phyloP scores from a whole-genome alignment of 345 rosid genomes.

The Bruguiera sexangula region DNA sequence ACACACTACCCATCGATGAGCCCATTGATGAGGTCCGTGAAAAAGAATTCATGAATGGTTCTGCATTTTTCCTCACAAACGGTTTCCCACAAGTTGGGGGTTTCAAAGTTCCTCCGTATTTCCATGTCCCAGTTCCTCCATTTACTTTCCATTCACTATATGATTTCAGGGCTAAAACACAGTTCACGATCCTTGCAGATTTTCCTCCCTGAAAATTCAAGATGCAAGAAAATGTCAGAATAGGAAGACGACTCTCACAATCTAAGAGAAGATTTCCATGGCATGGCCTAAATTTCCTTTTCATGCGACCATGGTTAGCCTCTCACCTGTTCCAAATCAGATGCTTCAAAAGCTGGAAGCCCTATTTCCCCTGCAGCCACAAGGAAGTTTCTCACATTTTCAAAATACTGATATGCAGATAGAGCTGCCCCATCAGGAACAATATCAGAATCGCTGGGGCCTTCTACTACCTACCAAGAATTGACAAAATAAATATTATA shows the following conservation, averaged over 20 bases:
- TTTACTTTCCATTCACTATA: constrained; percentile 32
- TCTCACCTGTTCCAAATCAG: constrained; percentile 27
- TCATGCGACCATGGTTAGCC: background rate
- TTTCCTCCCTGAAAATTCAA: constrained; percentile 30
- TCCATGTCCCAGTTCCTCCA: constrained; percentile 31
- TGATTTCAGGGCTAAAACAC: constrained; percentile 32
- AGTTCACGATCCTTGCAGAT: constrained; percentile 26
- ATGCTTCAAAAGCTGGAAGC: constrained; percentile 29
- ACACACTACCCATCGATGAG: constrained; percentile 6
- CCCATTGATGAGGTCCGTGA: constrained; percentile 12
- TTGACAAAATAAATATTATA: background rate
- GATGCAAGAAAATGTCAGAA: background rate
- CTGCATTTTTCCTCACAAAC: constrained; percentile 18
- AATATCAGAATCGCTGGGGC: constrained; percentile 25
- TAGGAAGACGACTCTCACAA: background rate
- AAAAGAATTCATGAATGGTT: constrained; percentile 16
- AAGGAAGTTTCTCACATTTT: constrained; percentile 32
- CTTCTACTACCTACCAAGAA: constrained; percentile 27
- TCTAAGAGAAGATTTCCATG: background rate
- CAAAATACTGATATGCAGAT: constrained; percentile 36
- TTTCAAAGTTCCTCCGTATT: constrained; percentile 23
- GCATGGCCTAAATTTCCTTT: too few relatives aligned
- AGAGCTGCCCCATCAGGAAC: constrained; percentile 34
- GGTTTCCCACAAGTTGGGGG: constrained; percentile 16
- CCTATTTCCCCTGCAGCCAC: constrained; percentile 31